These are phyloP conservation scores for Diaporthe humulicola DNA, from an alignment of 2,329 filamentous ascomycete species.

Conservation along the genomic window DNA sequence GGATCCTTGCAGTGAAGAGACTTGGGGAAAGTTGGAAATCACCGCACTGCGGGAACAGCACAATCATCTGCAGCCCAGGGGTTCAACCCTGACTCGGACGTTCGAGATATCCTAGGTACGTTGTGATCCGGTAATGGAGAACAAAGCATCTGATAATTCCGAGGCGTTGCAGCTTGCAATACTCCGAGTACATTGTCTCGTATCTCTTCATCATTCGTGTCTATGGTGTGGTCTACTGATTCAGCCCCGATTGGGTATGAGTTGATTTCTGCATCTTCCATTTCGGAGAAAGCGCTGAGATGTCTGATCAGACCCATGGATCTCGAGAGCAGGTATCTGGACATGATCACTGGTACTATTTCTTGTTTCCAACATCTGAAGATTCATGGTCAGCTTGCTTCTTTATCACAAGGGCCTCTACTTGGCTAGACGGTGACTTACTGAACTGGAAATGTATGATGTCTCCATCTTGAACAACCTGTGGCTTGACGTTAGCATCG, in stretches of 20 bases:
- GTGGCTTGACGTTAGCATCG: slow-evolving; percentile 41
- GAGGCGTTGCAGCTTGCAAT: too few species aligned
- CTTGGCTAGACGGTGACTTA: slow-evolving; percentile 45
- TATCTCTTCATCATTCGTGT: too few species aligned
- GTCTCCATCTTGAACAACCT: slow-evolving; percentile 58
- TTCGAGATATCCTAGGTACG: too few species aligned
- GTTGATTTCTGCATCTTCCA: too few species aligned
- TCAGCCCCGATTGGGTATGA: too few species aligned
- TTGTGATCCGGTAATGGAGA: too few species aligned
- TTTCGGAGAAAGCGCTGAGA: neutral
- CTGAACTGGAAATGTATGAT: slow-evolving; percentile 61
- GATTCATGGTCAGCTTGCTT: neutral
- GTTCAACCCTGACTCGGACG: neutral
- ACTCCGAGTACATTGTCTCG: too few species aligned
- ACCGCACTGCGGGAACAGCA: too few species aligned
- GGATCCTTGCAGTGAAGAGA: neutral
- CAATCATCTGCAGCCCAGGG: neutral
- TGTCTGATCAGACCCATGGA: neutral
- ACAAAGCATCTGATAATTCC: too few species aligned
- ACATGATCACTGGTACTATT: neutral
- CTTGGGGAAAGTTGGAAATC: neutral
- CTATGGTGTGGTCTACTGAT: too few species aligned
- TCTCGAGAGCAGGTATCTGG: neutral
- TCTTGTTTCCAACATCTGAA: slow-evolving; percentile 35
- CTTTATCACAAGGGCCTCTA: too few species aligned